A percentile compares a stretch with the other conserved stretches of the same genome.
phyloP scores from a whole-genome alignment of 2,329 filamentous ascomycete genomes.

The Lasiodiplodia hormozganensis region DNA sequence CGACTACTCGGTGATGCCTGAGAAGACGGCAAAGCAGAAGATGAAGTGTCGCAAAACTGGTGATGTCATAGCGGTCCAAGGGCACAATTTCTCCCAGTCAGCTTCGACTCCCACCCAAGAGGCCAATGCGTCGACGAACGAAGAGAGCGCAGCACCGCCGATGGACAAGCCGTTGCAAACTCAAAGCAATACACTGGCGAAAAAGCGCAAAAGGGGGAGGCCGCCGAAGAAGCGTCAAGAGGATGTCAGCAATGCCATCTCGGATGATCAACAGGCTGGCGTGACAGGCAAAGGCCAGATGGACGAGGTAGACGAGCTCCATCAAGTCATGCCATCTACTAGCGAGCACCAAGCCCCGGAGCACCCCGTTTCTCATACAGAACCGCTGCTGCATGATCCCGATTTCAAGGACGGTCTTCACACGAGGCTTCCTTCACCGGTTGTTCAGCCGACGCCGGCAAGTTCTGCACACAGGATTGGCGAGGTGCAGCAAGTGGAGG shows the following conservation, averaged over 20 bases:
- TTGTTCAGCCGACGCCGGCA: slow-evolving; percentile 15
- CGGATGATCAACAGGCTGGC: not conserved
- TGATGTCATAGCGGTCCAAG: slow-evolving; percentile 4
- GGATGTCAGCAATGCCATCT: not conserved
- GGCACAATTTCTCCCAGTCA: not conserved
- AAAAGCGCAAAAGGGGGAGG: slow-evolving; percentile 28
- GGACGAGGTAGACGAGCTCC: not conserved
- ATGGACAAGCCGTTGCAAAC: not conserved
- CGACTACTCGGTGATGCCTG: slow-evolving; percentile 41
- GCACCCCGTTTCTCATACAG: not conserved
- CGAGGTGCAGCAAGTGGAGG: slow-evolving; percentile 9
- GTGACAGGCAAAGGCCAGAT: not conserved
- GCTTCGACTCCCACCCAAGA: not conserved
- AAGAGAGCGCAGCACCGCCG: not conserved
- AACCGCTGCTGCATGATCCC: slow-evolving; percentile 35
- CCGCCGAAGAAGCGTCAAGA: slow-evolving; percentile 6
- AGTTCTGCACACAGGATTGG: slow-evolving; percentile 5
- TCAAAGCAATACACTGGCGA: not conserved
- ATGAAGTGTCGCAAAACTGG: slow-evolving; percentile 39
- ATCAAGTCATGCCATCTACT: slow-evolving; percentile 1
- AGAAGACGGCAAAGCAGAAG: slow-evolving; percentile 36
- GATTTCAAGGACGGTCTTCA: slow-evolving; percentile 34
- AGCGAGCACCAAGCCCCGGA: not conserved
- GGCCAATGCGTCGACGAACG: not conserved
- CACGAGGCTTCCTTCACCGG: slow-evolving; percentile 15